A percentile compares a stretch with the other conserved stretches of the same genome.
phyloP scores from a whole-genome alignment of 352 stramenopile species.

The Phytophthora multivora region DNA sequence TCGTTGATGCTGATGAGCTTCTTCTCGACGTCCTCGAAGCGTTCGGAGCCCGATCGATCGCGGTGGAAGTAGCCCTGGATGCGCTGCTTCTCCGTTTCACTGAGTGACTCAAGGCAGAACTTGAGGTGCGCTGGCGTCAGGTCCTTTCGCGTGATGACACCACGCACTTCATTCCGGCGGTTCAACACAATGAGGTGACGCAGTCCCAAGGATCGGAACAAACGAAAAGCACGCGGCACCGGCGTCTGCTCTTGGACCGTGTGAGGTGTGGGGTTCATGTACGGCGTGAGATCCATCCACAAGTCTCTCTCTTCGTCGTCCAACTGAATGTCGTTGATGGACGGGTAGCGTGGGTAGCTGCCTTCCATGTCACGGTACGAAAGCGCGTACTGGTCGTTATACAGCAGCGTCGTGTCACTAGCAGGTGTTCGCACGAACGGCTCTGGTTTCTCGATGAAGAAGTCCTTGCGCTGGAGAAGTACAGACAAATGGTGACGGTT shows the following conservation, averaged over 20 bases:
- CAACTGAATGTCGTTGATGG: slow-evolving; percentile 87
- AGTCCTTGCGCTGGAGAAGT: slow-evolving; percentile 86
- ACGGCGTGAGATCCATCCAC: slow-evolving; percentile 96
- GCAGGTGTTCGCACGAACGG: slow-evolving; percentile 82
- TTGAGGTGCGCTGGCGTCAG: slow-evolving; percentile 86
- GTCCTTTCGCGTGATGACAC: slow-evolving; percentile 89
- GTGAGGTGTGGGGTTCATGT: slow-evolving; percentile 97
- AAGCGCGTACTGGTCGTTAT: slow-evolving; percentile 87
- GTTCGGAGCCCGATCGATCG: slow-evolving; percentile 64
- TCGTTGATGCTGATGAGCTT: slow-evolving; percentile 83
- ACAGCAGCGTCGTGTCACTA: slow-evolving; percentile 79
- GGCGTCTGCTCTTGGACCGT: slow-evolving; percentile 95
- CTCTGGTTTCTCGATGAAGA: slow-evolving; percentile 76
- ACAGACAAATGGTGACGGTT: slow-evolving; percentile 79
- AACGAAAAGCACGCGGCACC: slow-evolving; percentile 94
- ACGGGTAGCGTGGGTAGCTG: slow-evolving; percentile 80
- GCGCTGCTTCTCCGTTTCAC: slow-evolving; percentile 78
- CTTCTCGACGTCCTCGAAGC: slow-evolving; percentile 85
- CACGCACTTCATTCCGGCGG: slow-evolving; percentile 87
- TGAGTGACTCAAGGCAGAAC: slow-evolving; percentile 74
- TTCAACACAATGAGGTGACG: slow-evolving; percentile 95
- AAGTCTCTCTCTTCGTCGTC: slow-evolving; percentile 89
- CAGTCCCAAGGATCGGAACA: slow-evolving; percentile 97
- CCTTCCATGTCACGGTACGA: slow-evolving; percentile 87
- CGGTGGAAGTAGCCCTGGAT: slow-evolving; percentile 89